Evolutionary conservation across 768 basidiomycete genomes (phyloP), one percentile per base, ranked within the genome.

Genomic region (Mycena indigotica): DNA sequence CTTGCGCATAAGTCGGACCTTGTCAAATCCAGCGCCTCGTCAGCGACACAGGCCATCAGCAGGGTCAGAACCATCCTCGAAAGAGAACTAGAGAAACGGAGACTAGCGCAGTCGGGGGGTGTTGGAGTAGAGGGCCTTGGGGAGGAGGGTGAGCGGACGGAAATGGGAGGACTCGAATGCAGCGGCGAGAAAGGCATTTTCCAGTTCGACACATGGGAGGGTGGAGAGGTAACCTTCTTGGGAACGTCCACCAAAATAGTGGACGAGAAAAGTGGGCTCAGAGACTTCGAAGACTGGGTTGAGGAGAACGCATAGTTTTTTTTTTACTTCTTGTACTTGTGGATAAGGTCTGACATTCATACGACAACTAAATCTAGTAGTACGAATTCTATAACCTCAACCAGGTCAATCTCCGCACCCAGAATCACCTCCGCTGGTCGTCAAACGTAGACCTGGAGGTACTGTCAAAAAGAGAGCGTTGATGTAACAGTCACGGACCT

Each of bases 191-290:
- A 78, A 15, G 80, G 79, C 0, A 60, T 73, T 19, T 94, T 94
- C 77, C 85, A 77, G 63, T 93, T 93, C 65, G 79, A 78, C 3
- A 84, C 87, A 40, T 94, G 91, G 91, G 91, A 93, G 63, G 92
- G 90, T 2, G 91, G 92, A 6, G 86, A 91, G n/a, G 75, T 92
- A 19, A 67, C 75, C 1, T 88, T 92, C 64, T 58, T 87, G 29
- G 87, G 83, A 25, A 86, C 84, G 0, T 88, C 80, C 56, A 77
- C 81, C 25, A 66, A 69, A 39, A 55, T 69, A 32, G 69, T 68
- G 10, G 75, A 75, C 12, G 77, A 76, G 59, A 81, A 84, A 63
- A 59, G 75, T 41, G 82, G 80, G 0, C 62, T 87, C 28, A 65
- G 66, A 12, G 61, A 75, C 0, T 64, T 89, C 19, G 70, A 67